These are phyloP conservation scores for Chaetothyriales sp. DNA, from an alignment of 2,329 filamentous ascomycete species.

Conservation along the genomic window DNA sequence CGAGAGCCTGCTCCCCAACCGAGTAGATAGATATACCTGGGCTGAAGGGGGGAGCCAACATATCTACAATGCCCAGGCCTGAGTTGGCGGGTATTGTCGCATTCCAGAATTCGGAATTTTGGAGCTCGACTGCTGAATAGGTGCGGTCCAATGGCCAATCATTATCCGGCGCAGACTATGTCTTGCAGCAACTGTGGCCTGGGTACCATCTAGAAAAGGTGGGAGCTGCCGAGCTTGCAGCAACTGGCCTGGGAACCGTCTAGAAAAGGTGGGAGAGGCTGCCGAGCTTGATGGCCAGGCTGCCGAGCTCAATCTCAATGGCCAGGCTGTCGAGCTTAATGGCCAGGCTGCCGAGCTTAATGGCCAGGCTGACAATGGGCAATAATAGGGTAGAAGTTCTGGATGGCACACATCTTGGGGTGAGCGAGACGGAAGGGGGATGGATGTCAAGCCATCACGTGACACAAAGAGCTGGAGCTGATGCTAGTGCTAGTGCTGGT, in stretches of 20 bases:
- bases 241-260: too few relatives aligned
- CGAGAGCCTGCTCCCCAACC: neutral
- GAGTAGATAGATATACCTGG: neutral
- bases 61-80: neutral
- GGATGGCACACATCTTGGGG: neutral
- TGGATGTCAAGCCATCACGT: too few relatives aligned
- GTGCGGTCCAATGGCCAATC: neutral
- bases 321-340: neutral
- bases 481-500: too few relatives aligned
- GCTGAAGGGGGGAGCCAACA: neutral
- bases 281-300: neutral
- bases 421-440: too few relatives aligned
- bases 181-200: neutral
- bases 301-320: neutral
- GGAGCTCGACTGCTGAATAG: neutral
- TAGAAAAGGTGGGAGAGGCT: too few relatives aligned
- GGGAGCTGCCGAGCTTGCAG: too few relatives aligned
- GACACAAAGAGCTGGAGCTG: too few relatives aligned
- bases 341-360: neutral
- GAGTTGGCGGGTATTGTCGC: neutral
- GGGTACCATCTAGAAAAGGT: neutral
- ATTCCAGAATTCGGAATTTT: neutral
- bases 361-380: neutral
- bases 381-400: neutral
- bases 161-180: neutral